Percentiles rank a stretch among this genome's conserved stretches.
These are phyloP conservation scores for Eimeria tenella DNA, from an alignment of 169 alveolate genomes.

Conservation along the genomic window DNA sequence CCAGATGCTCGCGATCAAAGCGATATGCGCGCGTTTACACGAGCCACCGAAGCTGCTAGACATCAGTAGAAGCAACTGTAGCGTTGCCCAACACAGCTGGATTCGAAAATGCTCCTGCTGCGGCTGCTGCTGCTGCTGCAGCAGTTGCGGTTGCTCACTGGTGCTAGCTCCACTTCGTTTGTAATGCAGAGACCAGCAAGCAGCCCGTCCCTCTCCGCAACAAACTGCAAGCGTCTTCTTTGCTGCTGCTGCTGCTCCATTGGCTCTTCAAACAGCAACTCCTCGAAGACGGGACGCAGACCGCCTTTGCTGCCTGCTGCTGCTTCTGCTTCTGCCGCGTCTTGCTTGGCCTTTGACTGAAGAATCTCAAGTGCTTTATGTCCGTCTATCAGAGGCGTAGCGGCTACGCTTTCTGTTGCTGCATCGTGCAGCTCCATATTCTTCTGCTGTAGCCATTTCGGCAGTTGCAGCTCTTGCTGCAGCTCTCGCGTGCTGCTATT, in stretches of 20 bases:
- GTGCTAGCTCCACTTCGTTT: slow-evolving; percentile 67
- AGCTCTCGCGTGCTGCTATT: not conserved
- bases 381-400: not conserved
- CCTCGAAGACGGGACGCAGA: slow-evolving; percentile 63
- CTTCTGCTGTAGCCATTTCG: slow-evolving; percentile 29
- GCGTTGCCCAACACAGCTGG: not conserved
- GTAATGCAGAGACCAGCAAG: slow-evolving; percentile 70
- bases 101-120: not conserved
- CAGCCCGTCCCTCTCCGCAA: slow-evolving; percentile 28
- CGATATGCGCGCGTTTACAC: too few relatives aligned
- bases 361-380: not conserved
- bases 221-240: slow-evolving; percentile 30
- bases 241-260: slow-evolving; percentile 71
- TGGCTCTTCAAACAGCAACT: slow-evolving; percentile 49
- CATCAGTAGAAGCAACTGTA: not conserved
- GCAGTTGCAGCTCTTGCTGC: slow-evolving; percentile 20
- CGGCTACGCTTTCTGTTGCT: not conserved
- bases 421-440: not conserved
- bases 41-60: not conserved
- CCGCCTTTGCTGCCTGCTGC: not conserved
- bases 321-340: not conserved
- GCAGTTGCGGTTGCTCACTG: slow-evolving; percentile 9
- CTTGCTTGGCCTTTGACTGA: not conserved
- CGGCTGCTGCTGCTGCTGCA: slow-evolving; percentile 31
- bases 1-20: too few relatives aligned